Conservation (phyloP, 2,329 filamentous ascomycete species). For the Pseudogymnoascus sp. region DNA sequence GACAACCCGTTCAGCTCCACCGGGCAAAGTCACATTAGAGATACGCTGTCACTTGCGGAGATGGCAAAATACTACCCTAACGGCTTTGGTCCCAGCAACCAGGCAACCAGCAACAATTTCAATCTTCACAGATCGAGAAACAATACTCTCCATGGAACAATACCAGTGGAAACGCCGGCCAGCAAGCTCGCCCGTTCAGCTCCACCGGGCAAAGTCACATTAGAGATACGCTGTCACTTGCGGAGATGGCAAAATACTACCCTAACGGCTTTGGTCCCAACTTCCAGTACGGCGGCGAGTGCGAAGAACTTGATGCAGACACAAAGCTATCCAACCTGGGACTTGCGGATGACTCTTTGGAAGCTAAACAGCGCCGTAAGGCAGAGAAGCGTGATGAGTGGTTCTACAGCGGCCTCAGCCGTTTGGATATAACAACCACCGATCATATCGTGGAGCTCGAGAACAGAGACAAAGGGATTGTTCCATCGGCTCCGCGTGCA, state of each 20-base stretch:
- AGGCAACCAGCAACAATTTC: too few species aligned
- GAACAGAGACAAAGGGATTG: neutral
- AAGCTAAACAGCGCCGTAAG: slow-evolving; percentile 11
- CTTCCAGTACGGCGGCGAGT: slow-evolving; percentile 15
- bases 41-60: slow-evolving; percentile 20
- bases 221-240: slow-evolving; percentile 22
- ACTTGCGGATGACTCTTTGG: neutral
- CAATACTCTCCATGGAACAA: slow-evolving; percentile 1
- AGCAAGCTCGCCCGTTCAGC: neutral
- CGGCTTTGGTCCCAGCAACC: slow-evolving; percentile 15
- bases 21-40: slow-evolving; percentile 13
- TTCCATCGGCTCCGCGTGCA: neutral
- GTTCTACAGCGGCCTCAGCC: slow-evolving; percentile 24
- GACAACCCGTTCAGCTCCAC: neutral
- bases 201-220: slow-evolving; percentile 9
- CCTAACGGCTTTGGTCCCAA: slow-evolving; percentile 19
- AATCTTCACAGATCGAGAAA: neutral
- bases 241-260: slow-evolving; percentile 22
- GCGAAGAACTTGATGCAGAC: slow-evolving; percentile 13
- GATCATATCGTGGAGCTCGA: slow-evolving; percentile 20
- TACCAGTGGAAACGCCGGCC: neutral
- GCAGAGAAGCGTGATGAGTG: slow-evolving; percentile 19
- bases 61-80: slow-evolving; percentile 24
- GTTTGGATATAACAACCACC: slow-evolving; percentile 20
- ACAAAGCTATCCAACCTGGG: slow-evolving; percentile 2